Evolutionary conservation across 345 rosid genomes (phyloP).

Genomic region (Citrus cavaleriei): DNA sequence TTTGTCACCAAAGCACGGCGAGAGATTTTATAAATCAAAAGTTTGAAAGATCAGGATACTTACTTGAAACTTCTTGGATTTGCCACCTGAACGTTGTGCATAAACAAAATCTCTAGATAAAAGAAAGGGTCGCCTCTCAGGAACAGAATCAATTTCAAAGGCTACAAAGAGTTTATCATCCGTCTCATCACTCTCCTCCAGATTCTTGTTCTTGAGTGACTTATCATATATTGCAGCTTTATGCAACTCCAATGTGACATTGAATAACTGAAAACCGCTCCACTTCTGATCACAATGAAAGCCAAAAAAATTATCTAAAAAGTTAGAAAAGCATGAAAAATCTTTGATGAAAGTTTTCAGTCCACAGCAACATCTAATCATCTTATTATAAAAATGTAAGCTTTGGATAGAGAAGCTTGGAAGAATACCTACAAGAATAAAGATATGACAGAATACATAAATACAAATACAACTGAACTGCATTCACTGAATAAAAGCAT

Average conservation of each 20-base stretch:
- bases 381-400: background rate
- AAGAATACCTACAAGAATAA: background rate
- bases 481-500: background rate
- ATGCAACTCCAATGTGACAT: constrained; percentile 24
- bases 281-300: constrained; percentile 32
- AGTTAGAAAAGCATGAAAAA: too few species aligned
- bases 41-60: background rate
- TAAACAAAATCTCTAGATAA: constrained; percentile 40
- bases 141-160: constrained; percentile 22
- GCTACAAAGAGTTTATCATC: constrained; percentile 23
- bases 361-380: too few species aligned
- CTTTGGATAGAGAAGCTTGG: background rate
- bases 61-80: constrained; percentile 29
- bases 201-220: background rate
- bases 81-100: constrained; percentile 19
- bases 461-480: background rate
- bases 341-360: too few species aligned
- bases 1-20: background rate
- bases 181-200: background rate
- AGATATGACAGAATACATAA: background rate
- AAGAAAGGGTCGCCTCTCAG: constrained; percentile 29
- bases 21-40: background rate
- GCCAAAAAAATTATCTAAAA: background rate
- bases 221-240: constrained; percentile 14
- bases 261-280: constrained; percentile 17